Percentiles rank a stretch among this genome's conserved stretches.
These are phyloP conservation scores for Mediolabrus comicus DNA, from an alignment of 108 stramenopile species.

Conservation along the genomic window DNA sequence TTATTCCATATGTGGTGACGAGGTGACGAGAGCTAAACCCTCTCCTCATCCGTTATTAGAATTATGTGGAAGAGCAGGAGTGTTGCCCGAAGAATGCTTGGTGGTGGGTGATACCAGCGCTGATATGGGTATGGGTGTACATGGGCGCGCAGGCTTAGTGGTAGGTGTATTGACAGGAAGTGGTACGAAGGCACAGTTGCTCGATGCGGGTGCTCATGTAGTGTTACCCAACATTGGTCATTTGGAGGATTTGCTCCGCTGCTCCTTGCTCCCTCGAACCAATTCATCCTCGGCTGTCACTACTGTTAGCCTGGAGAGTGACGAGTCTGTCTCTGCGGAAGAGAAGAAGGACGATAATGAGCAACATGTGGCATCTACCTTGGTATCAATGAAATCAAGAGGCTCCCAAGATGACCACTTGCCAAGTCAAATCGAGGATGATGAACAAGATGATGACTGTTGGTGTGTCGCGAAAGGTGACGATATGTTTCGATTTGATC, in stretches of 20 bases:
- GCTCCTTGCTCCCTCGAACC: background rate
- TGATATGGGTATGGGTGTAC: slow-evolving; percentile 54
- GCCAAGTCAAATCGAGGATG: no score
- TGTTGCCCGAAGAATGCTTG: slow-evolving; percentile 42
- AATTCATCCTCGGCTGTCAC: background rate
- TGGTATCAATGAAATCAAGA: background rate
- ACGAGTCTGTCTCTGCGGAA: background rate
- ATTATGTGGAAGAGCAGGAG: slow-evolving; percentile 35
- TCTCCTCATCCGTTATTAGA: slow-evolving; percentile 36
- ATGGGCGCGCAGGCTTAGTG: slow-evolving; percentile 43
- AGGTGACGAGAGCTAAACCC: slow-evolving; percentile 53
- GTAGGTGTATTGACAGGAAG: slow-evolving; percentile 65
- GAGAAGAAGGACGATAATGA: background rate
- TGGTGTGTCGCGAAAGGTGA: no score
- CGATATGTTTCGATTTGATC: no score
- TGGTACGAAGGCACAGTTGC: slow-evolving; percentile 45
- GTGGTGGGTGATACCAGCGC: slow-evolving; percentile 60
- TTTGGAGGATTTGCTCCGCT: slow-evolving; percentile 23
- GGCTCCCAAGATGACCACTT: no score
- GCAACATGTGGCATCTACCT: background rate
- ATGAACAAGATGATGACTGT: no score
- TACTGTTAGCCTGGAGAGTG: background rate
- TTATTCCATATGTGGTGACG: slow-evolving; percentile 51
- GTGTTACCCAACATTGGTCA: slow-evolving; percentile 44
- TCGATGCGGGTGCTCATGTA: slow-evolving; percentile 52